These are phyloP conservation scores for Reutealis trisperma DNA, from an alignment of 345 rosid genomes.

Conservation along the genomic window DNA sequence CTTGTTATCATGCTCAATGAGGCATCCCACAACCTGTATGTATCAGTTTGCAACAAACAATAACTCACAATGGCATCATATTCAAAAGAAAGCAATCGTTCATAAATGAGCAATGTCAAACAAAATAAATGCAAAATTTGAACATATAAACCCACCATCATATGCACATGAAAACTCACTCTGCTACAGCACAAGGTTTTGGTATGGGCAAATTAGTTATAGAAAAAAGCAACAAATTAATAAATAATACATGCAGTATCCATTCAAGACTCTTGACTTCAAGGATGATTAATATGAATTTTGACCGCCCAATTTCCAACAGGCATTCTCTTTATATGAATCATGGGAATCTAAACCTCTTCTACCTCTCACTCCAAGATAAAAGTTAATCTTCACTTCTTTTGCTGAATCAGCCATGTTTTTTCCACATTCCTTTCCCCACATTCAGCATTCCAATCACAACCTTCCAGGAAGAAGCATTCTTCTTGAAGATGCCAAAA, in stretches of 20 bases:
- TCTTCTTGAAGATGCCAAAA: not conserved
- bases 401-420: not conserved
- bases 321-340: not conserved
- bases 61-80: not conserved
- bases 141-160: not conserved
- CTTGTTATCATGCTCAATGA: conserved; percentile 81
- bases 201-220: not conserved
- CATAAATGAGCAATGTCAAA: not conserved
- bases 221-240: not conserved
- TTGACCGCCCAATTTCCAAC: not conserved
- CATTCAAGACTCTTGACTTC: not conserved
- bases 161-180: not conserved
- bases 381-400: too few species aligned
- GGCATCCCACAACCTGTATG: conserved; percentile 91
- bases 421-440: not conserved
- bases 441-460: not conserved
- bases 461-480: not conserved
- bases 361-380: too few species aligned
- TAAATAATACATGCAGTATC: not conserved
- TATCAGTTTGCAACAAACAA: conserved; percentile 15
- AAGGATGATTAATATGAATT: not conserved
- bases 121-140: not conserved
- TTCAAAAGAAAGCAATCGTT: conserved; percentile 9
- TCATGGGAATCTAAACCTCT: not conserved
- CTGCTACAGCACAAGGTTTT: not conserved